These are phyloP conservation scores for Zoysia japonica DNA, from an alignment of 176 grass and related monocot species.

Conservation along the genomic window DNA sequence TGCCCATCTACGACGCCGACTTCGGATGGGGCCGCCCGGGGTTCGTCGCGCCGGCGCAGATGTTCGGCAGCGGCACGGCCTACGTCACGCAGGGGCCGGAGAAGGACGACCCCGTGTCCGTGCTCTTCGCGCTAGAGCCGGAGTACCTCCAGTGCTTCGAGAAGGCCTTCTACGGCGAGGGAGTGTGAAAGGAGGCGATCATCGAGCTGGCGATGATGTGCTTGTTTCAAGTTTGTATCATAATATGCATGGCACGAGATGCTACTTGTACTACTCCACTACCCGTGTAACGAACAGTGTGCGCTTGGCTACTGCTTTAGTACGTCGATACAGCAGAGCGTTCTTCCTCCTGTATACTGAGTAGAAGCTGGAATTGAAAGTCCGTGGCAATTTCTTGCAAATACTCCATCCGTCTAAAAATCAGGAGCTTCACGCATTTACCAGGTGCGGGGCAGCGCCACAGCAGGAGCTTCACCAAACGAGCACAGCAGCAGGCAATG, in stretches of 20 bases:
- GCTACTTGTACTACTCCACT: background rate
- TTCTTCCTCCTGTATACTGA: background rate
- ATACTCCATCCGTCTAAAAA: too few species aligned
- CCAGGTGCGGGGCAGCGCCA: too few species aligned
- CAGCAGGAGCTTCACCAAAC: too few species aligned
- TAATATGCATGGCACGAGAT: background rate
- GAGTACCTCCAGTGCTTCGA: constrained; percentile 70
- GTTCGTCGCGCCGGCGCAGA: constrained; percentile 61
- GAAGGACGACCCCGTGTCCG: constrained; percentile 51
- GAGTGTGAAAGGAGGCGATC: background rate
- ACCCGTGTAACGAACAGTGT: background rate
- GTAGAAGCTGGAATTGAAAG: background rate
- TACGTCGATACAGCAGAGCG: background rate
- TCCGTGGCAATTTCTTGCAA: too few species aligned
- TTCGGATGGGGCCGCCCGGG: constrained; percentile 63
- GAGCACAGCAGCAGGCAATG: too few species aligned
- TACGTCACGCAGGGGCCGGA: constrained; percentile 48
- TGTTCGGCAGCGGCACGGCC: constrained; percentile 60
- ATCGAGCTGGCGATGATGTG: background rate
- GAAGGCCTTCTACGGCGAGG: constrained; percentile 63
- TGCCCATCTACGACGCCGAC: constrained; percentile 74
- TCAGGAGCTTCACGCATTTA: too few species aligned
- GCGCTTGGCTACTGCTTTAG: background rate
- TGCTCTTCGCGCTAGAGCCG: constrained; percentile 60
- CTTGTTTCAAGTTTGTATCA: background rate